A percentile compares a stretch with the other conserved stretches of the same genome.
Evolutionary conservation across 305 asterid species (phyloP).

Genomic region (Fraxinus albicans): DNA sequence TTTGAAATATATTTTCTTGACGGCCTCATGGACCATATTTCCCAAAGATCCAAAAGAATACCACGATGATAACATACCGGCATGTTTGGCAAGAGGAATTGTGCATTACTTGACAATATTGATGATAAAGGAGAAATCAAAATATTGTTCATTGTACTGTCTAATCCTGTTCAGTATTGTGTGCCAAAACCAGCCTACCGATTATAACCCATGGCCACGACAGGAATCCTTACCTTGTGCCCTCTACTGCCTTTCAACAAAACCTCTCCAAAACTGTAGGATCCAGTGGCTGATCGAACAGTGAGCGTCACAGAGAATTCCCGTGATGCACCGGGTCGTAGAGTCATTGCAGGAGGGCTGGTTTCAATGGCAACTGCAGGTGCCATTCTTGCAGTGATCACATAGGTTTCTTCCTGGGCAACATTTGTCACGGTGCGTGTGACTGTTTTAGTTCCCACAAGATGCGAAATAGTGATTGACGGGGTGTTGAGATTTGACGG

Average conservation of each 20-base stretch:
- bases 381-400: constrained; percentile 82
- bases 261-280: constrained; percentile 95
- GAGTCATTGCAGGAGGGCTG: constrained; percentile 89
- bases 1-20: constrained; percentile 26
- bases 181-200: constrained; percentile 33
- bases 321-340: constrained; percentile 65
- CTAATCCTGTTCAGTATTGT: not conserved
- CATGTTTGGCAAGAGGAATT: not conserved
- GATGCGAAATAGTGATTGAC: constrained; percentile 80
- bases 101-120: not conserved
- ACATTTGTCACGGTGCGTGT: constrained; percentile 82
- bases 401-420: constrained; percentile 87
- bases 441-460: constrained; percentile 79
- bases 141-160: not conserved
- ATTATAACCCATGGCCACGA: constrained; percentile 75
- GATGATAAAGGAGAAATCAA: not conserved
- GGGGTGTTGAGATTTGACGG: constrained; percentile 88
- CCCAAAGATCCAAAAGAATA: constrained; percentile 47
- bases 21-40: constrained; percentile 44
- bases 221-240: constrained; percentile 86
- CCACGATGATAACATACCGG: constrained; percentile 12
- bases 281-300: constrained; percentile 63
- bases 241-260: constrained; percentile 83
- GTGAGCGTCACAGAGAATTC: constrained; percentile 69
- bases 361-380: constrained; percentile 87